phyloP scores from a whole-genome alignment of 805 yeast species.

The Cyberlindnera sargentensis region DNA sequence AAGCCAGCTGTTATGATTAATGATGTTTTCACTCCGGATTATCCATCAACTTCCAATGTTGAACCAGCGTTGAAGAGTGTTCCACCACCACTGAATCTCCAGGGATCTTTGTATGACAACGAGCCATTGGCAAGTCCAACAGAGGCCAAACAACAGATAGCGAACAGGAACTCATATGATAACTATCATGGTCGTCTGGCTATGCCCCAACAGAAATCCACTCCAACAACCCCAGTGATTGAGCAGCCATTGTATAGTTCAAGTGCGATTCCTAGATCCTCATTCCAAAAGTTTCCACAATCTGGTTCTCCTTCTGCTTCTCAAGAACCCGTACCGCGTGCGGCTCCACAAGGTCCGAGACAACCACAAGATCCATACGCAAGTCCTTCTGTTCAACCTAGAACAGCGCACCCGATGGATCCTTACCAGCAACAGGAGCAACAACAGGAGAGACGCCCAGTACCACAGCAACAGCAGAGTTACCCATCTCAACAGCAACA shows the following conservation, averaged over 20 bases:
- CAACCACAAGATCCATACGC: slow-evolving; percentile 1
- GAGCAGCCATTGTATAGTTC: slow-evolving; percentile 8
- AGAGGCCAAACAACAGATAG: slow-evolving; percentile 2
- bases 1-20: background rate
- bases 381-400: background rate
- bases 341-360: slow-evolving; percentile 7
- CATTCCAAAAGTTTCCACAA: slow-evolving; percentile 17
- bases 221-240: background rate
- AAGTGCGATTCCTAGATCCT: slow-evolving; percentile 16
- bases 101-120: background rate
- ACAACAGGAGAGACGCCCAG: background rate
- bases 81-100: background rate
- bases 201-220: slow-evolving; percentile 1
- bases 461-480: background rate
- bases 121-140: slow-evolving; percentile 7
- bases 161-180: slow-evolving; percentile 1
- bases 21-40: slow-evolving; percentile 25
- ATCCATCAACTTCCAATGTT: slow-evolving; percentile 3
- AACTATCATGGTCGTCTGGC: slow-evolving; percentile 1
- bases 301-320: slow-evolving; percentile 6
- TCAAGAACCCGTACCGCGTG: slow-evolving; percentile 11
- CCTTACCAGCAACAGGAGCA: background rate
- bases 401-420: background rate
- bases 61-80: too few species aligned
- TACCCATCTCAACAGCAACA: background rate